Base-by-base conservation (phyloP, 176 grass and related monocot genomes). In the Carex parvula region DNA sequence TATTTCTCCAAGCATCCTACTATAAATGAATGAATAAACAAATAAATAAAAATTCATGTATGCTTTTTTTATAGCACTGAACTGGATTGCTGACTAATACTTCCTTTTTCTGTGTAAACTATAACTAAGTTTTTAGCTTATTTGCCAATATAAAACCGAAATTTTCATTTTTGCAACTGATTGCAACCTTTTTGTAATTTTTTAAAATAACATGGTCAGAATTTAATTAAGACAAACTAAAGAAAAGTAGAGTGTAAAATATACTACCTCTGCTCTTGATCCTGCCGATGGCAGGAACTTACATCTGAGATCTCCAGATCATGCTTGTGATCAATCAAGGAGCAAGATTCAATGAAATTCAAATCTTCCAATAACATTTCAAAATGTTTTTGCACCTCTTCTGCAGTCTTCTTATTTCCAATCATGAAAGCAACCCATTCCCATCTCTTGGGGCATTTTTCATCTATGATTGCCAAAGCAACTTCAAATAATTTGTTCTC, bases 401-500 rank as follows among this genome's bases (percentile, higher is more conserved):
- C 79, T 83, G 66, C 79, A 18, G 63, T 87, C 80, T 78, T 87
- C 41, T 78, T 82, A 35, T 59, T 73, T 76, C 86, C 86, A 37
- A 87, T 83, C 65, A 87, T 83, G 63, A 53, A 75, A 54, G 86
- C 79, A 73, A 87, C 39, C 32, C 37, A 60, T 66, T 87, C 86
- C 86, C 86, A 87, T 80, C 79, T 87, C 14, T 83, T 64, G 1
- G 86, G 80, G 41, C 35, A 57, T 41, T 70, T 82, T 63, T 83
- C 86, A 33, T 87, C 80, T 60, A 87, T 74, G 60, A 77, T 63
- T 37, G 86, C 79, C 80, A 87, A 64, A 5, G 67, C 79, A 33
- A 82, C 1, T 57, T 87, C 86, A 55, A 87, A 87, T n/a, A 83
- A 21, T 62, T 87, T 87, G 67, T 87, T 87, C 66, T 87, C 86